Evolutionary conservation across 768 basidiomycete genomes (phyloP).

Genomic region (Kondoa malvinella): DNA sequence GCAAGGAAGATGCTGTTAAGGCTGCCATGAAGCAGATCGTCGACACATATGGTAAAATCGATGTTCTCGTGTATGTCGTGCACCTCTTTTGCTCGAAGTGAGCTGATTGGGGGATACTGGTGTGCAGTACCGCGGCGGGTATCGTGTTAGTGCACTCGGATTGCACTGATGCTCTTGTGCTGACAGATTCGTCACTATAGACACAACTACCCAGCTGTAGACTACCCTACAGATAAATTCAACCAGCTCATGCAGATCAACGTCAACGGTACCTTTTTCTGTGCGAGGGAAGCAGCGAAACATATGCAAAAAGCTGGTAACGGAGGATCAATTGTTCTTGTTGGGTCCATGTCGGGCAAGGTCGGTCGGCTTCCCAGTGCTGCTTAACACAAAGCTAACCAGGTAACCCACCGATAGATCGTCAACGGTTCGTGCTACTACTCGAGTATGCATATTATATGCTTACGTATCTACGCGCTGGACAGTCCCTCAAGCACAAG

Average conservation of each 20-base stretch:
- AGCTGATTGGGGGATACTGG: neutral
- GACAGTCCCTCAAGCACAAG: conserved; percentile 82
- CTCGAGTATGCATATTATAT: conserved; percentile 44
- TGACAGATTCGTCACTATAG: conserved; percentile 22
- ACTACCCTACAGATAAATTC: conserved; percentile 67
- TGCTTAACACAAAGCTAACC: conserved; percentile 91
- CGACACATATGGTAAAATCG: conserved; percentile 52
- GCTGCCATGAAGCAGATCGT: conserved; percentile 50
- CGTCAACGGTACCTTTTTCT: conserved; percentile 64
- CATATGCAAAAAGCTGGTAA: conserved; percentile 64
- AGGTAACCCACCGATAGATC: conserved; percentile 85
- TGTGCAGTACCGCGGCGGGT: conserved; percentile 50
- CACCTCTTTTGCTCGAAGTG: neutral
- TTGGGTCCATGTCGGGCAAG: conserved; percentile 79
- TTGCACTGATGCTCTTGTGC: neutral
- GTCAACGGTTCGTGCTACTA: conserved; percentile 98
- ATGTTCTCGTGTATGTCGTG: conserved; percentile 52
- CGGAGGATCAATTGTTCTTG: conserved; percentile 44
- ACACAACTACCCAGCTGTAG: conserved; percentile 24
- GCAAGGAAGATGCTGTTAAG: conserved; percentile 61
- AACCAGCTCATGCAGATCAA: conserved; percentile 78
- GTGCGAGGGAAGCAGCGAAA: conserved; percentile 86
- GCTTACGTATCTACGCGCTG: conserved; percentile 52
- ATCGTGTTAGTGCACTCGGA: conserved; percentile 27
- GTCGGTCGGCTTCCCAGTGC: conserved; percentile 50